phyloP scores from a whole-genome alignment of 2,329 filamentous ascomycete species.

The Diplocarpon rosae region DNA sequence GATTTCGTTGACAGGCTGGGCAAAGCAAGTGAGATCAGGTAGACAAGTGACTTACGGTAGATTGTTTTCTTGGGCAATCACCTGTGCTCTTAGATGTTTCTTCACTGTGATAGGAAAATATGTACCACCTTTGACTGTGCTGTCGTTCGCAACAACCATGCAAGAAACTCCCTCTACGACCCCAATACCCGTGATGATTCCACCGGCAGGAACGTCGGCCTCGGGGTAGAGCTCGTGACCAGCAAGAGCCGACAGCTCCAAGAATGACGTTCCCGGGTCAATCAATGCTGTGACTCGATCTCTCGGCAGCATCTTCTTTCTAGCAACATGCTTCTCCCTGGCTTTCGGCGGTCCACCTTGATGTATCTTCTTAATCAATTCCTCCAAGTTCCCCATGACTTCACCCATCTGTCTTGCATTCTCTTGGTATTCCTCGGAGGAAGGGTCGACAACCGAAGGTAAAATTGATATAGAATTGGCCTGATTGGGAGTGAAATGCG shows the following conservation, averaged over 20 bases:
- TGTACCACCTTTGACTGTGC: slow-evolving; percentile 92
- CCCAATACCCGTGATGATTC: slow-evolving; percentile 87
- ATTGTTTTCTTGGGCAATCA: slow-evolving; percentile 79
- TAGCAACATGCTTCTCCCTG: slow-evolving; percentile 71
- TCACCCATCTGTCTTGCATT: slow-evolving; percentile 71
- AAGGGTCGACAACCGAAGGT: slow-evolving; percentile 63
- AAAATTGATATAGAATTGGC: slow-evolving; percentile 74
- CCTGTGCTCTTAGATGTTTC: slow-evolving; percentile 89
- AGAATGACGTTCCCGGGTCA: slow-evolving; percentile 79
- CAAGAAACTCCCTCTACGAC: slow-evolving; percentile 84
- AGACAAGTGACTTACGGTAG: slow-evolving; percentile 40
- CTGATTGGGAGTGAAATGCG: slow-evolving; percentile 71
- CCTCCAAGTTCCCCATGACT: slow-evolving; percentile 56
- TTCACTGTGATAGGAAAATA: slow-evolving; percentile 97
- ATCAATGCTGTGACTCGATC: slow-evolving; percentile 81
- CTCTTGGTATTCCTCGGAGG: slow-evolving; percentile 67
- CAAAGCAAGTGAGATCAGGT: background rate
- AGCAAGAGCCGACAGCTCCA: slow-evolving; percentile 89
- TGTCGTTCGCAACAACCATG: slow-evolving; percentile 91
- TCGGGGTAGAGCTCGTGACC: slow-evolving; percentile 77
- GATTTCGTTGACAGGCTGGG: background rate
- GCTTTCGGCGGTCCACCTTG: slow-evolving; percentile 73
- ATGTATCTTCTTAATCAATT: slow-evolving; percentile 60
- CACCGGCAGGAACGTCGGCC: slow-evolving; percentile 78
- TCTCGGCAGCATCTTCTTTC: slow-evolving; percentile 89